Percentiles rank a stretch among this genome's conserved stretches.
phyloP scores from a whole-genome alignment of 768 basidiomycete species.

The Psilocybe tampanensis region DNA sequence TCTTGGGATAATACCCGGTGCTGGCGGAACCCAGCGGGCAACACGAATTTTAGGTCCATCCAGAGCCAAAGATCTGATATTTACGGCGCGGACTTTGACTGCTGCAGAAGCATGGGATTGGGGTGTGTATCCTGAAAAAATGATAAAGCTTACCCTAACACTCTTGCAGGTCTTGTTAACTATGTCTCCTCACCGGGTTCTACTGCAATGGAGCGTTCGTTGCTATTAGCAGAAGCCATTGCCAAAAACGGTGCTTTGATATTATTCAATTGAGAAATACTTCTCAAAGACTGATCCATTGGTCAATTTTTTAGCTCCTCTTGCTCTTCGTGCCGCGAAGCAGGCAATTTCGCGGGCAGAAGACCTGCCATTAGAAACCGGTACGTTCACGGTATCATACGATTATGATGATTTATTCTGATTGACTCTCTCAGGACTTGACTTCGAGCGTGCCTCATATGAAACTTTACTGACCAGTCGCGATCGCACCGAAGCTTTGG shows the following conservation, averaged over 20 bases:
- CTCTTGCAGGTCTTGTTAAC: conserved; percentile 72
- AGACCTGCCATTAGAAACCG: conserved; percentile 79
- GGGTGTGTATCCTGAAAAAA: conserved; percentile 47
- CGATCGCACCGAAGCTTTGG: conserved; percentile 82
- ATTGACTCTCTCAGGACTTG: conserved; percentile 58
- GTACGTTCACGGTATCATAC: conserved; percentile 32
- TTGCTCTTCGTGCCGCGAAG: conserved; percentile 89
- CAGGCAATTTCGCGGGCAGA: conserved; percentile 79
- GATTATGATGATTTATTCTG: background rate
- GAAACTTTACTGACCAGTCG: conserved; percentile 73
- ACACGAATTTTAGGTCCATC: conserved; percentile 77
- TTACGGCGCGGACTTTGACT: conserved; percentile 71
- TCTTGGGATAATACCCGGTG: conserved; percentile 87
- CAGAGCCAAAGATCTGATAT: conserved; percentile 86
- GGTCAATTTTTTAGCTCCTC: conserved; percentile 56
- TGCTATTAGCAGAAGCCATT: conserved; percentile 70
- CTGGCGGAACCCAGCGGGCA: conserved; percentile 86
- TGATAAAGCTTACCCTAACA: conserved; percentile 2
- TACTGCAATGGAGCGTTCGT: conserved; percentile 70
- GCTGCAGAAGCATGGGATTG: conserved; percentile 70
- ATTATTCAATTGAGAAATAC: background rate
- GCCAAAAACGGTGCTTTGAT: conserved; percentile 58
- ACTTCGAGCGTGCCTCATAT: conserved; percentile 87
- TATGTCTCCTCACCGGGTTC: conserved; percentile 66
- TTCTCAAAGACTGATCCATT: background rate